Evolutionary conservation across 169 alveolate genomes (phyloP), one percentile per base, ranked within the genome.

Genomic region (Plasmodium malariae): DNA sequence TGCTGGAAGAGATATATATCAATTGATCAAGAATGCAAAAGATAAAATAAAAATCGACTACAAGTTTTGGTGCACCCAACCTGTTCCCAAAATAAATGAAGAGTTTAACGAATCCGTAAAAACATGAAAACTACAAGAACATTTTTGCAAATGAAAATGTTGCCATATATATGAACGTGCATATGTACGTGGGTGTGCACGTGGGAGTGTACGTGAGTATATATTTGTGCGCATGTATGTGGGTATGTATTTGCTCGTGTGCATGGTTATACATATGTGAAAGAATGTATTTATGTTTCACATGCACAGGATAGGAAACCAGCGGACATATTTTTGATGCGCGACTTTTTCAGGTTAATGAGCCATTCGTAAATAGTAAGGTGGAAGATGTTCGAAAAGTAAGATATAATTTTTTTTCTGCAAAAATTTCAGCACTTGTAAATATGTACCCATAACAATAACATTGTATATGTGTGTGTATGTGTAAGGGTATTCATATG

Each of bases 11-110:
- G 78, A 76, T 19, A 62, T 76, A 30, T 76, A 76, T 55, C 78
- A 76, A 43, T 36, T 76, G 63, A 76, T 76, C 24, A 76, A 65
- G 63, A 76, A 76, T 60, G 89, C 89, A 17, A 60, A 63, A 55
- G 83, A 49, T 9, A 88, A 74, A 19, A 69, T 71, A 36, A 59
- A 92, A 43, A 68, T 45, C 37, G 94, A 88, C 62, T 99, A 97
- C 92, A 93, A 95, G 59, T 98, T 98, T 94, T 98, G 99, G 99
- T 95, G 97, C 88, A 97, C 99, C 0, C 98, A 98, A 86, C 99
- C 99, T 59, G 99, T 98, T 36, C 97, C 98, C n/a, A 93, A 96
- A 83, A 92, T 96, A 36, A 72, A 94, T 60, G 97, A 96, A 17
- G 96, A 94, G n/a, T 87, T 91, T 24, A 74, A 71, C 28, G 88